Evolutionary conservation across 805 yeast genomes (phyloP), one percentile per base, ranked within the genome.

Genomic region (Millerozyma miso): DNA sequence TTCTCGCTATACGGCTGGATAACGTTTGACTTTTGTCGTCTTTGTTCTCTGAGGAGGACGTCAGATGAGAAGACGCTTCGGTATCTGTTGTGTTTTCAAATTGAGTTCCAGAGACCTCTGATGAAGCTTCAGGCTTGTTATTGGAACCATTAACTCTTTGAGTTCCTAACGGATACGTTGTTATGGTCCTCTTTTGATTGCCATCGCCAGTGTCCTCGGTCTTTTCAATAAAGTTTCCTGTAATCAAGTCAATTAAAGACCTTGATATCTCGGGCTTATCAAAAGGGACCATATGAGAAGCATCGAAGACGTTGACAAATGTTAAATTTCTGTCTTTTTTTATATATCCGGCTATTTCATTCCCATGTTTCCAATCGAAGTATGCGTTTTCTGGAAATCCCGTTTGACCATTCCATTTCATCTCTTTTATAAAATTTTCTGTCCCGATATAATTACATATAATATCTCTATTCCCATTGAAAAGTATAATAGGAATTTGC

Each of bases 241-340:
- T 51, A 19, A 72, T 53, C 17, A 77, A 46, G 54, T 88, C 89
- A 33, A 89, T 65, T 46, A 90, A 63, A 14, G 88, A 88, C 50
- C 89, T 72, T 5, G 90, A 77, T 19, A 77, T 73, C 37, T 73
- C 79, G 1, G 93, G 85, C 40, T 78, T 65, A 59, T 90, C 97
- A 50, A 77, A 83, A 1, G 98, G 96, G 19, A 89, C 93, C 98
- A 93, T 91, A 58, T 93, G 98, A 3, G 96, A 84, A 0, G 96
- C 80, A 52, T 87, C 79, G 58, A 65, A 77, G 1, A 91, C 79
- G 44, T 80, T 79, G 26, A 86, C 80, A 58, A 84, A 85, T 0
- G 96, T 84, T 54, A 91, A 68, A 55, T 88, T 87, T 48, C 87
- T 73, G 38, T 81, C 90, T 15, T 62, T 39, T 45, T 61, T 60